Base-by-base conservation (phyloP, 2,329 filamentous ascomycete species). In the Fusarium brevicatenulatum region DNA sequence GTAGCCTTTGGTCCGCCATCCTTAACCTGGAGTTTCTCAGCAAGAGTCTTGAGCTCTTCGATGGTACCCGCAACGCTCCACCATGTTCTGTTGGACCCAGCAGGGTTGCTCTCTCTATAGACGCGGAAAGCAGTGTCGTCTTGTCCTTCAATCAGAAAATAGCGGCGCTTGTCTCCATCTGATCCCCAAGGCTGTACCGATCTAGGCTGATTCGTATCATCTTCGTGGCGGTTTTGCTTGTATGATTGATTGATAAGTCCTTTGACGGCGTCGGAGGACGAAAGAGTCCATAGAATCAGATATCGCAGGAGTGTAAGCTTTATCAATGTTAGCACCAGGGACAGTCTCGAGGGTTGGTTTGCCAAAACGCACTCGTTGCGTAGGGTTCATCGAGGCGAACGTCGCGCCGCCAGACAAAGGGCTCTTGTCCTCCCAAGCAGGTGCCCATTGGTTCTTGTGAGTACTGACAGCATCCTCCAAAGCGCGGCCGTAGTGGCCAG, bases 91-190 rank as follows among this genome's bases (percentile, higher is more conserved):
- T 92, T 92, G 50, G 92, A 89, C 37, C 92, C 88, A 9, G 91
- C 91, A 18, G 94, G 92, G 78, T 97, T 97, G 82, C 93, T 95
- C 83, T 99, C 96, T 59, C 96, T 90, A 81, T 99, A 99, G 49
- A 99, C 89, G 71, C 96, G 90, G 82, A 99, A 99, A 70, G 93
- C 89, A 7, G 95, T 98, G 82, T 99, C 95, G 77, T 98, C 95
- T 75, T 94, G 90, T 18, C 96, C 96, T 83, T 99, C 96, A 70
- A 99, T 90, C 53, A 99, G 86, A 85, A 93, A 99, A 83, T 98
- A 99, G 67, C 95, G 91, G 63, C 96, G 91, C 85, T 96, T 97
- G 77, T 97, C 91, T 72, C 93, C 94, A 80, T 97, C 95, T 18
- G 90, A 89, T 13, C 95, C 95, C 95, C 95, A 98, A 9, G 94